These are phyloP conservation scores for Bruguiera sexangula DNA, from an alignment of 345 rosid genomes.

Conservation along the genomic window DNA sequence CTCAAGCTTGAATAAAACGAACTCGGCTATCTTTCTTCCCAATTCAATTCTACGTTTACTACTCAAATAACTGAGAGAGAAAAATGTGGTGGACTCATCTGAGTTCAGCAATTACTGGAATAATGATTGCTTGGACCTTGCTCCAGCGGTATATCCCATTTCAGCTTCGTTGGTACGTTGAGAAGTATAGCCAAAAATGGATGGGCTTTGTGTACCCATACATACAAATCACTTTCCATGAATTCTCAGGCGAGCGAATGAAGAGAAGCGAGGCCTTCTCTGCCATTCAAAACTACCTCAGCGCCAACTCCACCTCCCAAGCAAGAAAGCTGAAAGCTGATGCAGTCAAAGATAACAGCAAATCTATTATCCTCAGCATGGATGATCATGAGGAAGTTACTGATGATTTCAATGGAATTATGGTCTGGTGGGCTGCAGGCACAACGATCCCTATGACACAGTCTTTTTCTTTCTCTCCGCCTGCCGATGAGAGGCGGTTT, in stretches of 20 bases:
- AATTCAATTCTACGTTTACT: neutral
- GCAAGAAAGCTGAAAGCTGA: slow-evolving; percentile 17
- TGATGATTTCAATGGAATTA: slow-evolving; percentile 12
- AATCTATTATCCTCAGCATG: slow-evolving; percentile 9
- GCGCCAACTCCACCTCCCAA: slow-evolving; percentile 7
- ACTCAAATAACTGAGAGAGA: neutral
- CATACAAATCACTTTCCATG: slow-evolving; percentile 20
- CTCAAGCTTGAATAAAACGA: too few species aligned
- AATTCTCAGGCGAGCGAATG: slow-evolving; percentile 8
- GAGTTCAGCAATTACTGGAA: slow-evolving; percentile 9
- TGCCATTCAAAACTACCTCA: slow-evolving; percentile 23
- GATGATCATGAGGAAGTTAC: slow-evolving; percentile 12
- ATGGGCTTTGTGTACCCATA: slow-evolving; percentile 12
- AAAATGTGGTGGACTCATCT: slow-evolving; percentile 10
- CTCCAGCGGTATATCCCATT: slow-evolving; percentile 18
- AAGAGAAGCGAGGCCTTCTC: slow-evolving; percentile 15
- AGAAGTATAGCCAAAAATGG: neutral
- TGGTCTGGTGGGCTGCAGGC: slow-evolving; percentile 16
- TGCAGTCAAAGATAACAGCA: slow-evolving; percentile 1
- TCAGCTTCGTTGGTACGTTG: neutral
- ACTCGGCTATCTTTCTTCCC: too few species aligned
- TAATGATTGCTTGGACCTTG: slow-evolving; percentile 17
- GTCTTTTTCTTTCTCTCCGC: neutral
- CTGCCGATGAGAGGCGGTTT: neutral
- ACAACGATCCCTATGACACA: neutral